Evolutionary conservation across 257 asterid genomes (phyloP), one percentile per base, ranked within the genome.

Genomic region (Nicotiana tabacum): DNA sequence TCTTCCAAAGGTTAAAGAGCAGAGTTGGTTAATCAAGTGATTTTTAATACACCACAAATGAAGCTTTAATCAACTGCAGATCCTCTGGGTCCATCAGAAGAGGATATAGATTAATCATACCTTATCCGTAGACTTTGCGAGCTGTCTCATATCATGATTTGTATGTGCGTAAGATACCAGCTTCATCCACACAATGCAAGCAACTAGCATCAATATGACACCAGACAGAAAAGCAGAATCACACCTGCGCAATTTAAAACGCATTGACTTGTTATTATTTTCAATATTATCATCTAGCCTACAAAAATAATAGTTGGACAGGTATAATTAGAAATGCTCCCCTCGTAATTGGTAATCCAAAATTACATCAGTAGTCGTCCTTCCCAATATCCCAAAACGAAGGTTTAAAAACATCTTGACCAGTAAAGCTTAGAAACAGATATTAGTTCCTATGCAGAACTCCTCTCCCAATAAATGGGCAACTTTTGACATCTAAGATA

Each of bases 181-280:
- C 92, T 96, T 96, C 89, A 96, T 85, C 99, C 98, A 94, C 86
- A 93, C 94, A 85, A 87, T 89, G 88, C 95, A 91, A 83, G 98
- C 84, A 83, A 91, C 88, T 29, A 91, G 92, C 98, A 94, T 94
- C 83, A 96, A 88, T 15, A 88, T 86, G 81, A 92, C 97, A 46
- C 99, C 99, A 2, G 97, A 93, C 37, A 90, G 93, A 83, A 96
- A 97, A 68, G 98, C 98, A 88, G 97, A 91, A 86, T 94, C 98
- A 79, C 92, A 91, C 91, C 99, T 96, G 98, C 62, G 77, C 86
- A 90, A 82, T 85, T 86, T 77, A 74, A 53, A 80, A 87, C 67
- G 68, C 57, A 48, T 27, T 27, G 51, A 48, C 43, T 74, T 48
- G 62, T 6, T 74, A 27, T 5, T 21, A 43, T 10, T 70, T 70